These are phyloP conservation scores for Tolypocladium sp. DNA, from an alignment of 2,329 filamentous ascomycete species.

Conservation along the genomic window DNA sequence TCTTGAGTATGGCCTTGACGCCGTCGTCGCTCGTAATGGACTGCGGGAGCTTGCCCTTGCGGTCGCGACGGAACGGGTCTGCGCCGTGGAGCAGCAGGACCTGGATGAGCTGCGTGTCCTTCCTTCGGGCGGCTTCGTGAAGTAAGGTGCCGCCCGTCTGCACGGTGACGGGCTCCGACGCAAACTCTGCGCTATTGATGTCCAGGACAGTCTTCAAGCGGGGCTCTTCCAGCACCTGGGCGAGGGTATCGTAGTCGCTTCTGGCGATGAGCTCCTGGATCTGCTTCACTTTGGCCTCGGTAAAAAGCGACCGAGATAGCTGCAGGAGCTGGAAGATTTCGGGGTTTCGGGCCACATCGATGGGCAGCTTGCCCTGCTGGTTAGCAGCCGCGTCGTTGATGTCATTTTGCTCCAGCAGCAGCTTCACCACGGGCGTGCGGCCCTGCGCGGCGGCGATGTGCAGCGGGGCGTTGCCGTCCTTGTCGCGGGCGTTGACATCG, in stretches of 20 bases:
- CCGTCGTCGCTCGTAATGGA: slow-evolving; percentile 93
- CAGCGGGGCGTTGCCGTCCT: slow-evolving; percentile 88
- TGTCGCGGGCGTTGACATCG: slow-evolving; percentile 84
- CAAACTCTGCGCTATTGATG: slow-evolving; percentile 84
- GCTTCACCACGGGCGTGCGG: slow-evolving; percentile 67
- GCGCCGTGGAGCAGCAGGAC: slow-evolving; percentile 87
- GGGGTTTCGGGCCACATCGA: slow-evolving; percentile 83
- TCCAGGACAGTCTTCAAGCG: slow-evolving; percentile 81
- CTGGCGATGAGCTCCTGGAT: slow-evolving; percentile 69
- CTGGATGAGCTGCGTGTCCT: slow-evolving; percentile 80
- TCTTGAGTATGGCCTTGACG: slow-evolving; percentile 82
- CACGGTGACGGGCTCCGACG: slow-evolving; percentile 67
- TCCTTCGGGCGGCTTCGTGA: slow-evolving; percentile 85
- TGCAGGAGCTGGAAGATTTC: slow-evolving; percentile 96
- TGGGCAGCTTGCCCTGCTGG: slow-evolving; percentile 70
- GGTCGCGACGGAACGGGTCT: slow-evolving; percentile 89
- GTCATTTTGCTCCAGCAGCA: slow-evolving; percentile 70
- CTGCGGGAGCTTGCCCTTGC: slow-evolving; percentile 90
- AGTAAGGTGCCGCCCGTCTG: slow-evolving; percentile 84
- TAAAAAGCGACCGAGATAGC: slow-evolving; percentile 78
- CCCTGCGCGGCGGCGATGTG: slow-evolving; percentile 82
- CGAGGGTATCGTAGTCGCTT: slow-evolving; percentile 68
- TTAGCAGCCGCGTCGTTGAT: slow-evolving; percentile 89
- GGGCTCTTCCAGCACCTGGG: slow-evolving; percentile 73
- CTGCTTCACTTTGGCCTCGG: slow-evolving; percentile 75